Evolutionary conservation across 2,329 filamentous ascomycete species (phyloP), one percentile per base, ranked within the genome.

Genomic region (Fusarium caatingaense): DNA sequence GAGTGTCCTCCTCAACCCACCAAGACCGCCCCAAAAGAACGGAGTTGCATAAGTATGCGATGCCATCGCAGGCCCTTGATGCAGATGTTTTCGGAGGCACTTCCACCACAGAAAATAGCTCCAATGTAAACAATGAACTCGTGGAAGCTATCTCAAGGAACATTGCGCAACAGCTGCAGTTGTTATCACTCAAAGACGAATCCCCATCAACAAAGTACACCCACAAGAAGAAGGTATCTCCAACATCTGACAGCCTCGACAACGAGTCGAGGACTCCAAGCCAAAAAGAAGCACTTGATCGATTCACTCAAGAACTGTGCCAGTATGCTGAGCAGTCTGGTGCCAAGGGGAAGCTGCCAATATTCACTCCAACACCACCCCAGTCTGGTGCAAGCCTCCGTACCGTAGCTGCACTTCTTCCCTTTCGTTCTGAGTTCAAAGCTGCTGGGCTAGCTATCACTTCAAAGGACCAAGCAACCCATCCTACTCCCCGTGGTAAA

Each of bases 371-470:
- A 7, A 83, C 82, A 50, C 78, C 64, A 32, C 69, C 81, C 2
- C 78, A 79, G 15, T 84, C 83, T 5, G 79, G 76, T n/a, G 70
- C 76, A 50, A 87, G 82, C 44, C 77, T 83, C 47, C 81, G 83
- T 62, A 89, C 87, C 3, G 80, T 89, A 20, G 80, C 83, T 27
- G 85, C 84, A 30, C 77, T 89, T 5, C 73, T 87, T 27, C 87
- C 87, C 4, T 89, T 85, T 71, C 83, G 81, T 48, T 78, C 82
- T 6, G 82, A 89, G 64, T 88, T 89, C 65, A 79, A 78, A 59
- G 81, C 82, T 60, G 86, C 85, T 56, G 86, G 87, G 3, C 79
- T 89, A 51, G 86, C 87, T 3, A 83, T 89, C 2, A 89, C 87
- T 13, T 88, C 87, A 37, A 77, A 77, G 47, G 66, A 79, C 67